A percentile compares a stretch with the other conserved stretches of the same genome.
Evolutionary conservation across 176 grass and related monocot genomes (phyloP).

Genomic region (Chrysopogon serrulatus): DNA sequence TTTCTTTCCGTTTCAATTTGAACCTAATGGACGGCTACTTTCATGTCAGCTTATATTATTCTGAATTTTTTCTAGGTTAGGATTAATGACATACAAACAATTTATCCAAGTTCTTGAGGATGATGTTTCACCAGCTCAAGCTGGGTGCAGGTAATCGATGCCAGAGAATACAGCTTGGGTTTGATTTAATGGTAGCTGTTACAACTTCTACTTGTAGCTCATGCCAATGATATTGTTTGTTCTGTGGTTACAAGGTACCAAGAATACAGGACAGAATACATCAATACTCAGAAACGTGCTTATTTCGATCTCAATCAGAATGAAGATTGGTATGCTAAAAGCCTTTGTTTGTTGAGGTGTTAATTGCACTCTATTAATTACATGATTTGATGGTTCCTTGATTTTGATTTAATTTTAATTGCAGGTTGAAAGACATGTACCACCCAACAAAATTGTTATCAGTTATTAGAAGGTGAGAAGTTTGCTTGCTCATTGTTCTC

Average conservation of each 20-base stretch:
- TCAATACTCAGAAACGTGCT: constrained; percentile 68
- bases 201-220: background rate
- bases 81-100: constrained; percentile 84
- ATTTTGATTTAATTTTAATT: constrained; percentile 20
- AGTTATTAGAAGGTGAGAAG: constrained; percentile 76
- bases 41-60: constrained; percentile 9
- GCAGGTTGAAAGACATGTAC: constrained; percentile 95
- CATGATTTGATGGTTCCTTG: constrained; percentile 2
- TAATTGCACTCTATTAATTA: background rate
- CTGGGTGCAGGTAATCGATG: constrained; percentile 49
- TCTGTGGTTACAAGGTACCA: constrained; percentile 54
- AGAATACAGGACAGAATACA: constrained; percentile 76
- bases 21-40: background rate
- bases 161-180: background rate
- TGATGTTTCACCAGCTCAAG: constrained; percentile 85
- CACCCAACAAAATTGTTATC: constrained; percentile 78
- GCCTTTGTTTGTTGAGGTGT: background rate
- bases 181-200: background rate
- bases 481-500: constrained; percentile 1
- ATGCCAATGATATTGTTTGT: background rate
- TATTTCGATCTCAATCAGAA: constrained; percentile 88
- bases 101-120: constrained; percentile 82
- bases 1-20: background rate
- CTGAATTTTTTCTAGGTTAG: constrained; percentile 53
- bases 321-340: constrained; percentile 59